phyloP scores from a whole-genome alignment of 768 basidiomycete species.

The Termitomyces sp. region DNA sequence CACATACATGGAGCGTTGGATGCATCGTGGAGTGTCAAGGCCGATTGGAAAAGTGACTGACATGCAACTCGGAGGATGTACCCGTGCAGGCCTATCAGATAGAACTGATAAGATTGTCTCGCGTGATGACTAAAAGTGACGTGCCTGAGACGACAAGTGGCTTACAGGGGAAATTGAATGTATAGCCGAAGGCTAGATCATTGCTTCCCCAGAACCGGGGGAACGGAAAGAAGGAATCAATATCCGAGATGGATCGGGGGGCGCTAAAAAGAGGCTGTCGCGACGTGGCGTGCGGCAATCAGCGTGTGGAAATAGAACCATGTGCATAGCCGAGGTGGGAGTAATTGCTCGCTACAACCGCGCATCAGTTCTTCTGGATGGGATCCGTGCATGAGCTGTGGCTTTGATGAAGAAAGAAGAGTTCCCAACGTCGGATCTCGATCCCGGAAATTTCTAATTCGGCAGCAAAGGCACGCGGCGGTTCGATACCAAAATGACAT shows the following conservation, averaged over 20 bases:
- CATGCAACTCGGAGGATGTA: neutral
- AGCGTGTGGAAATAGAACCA: slow-evolving; percentile 17
- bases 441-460: slow-evolving; percentile 33
- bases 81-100: neutral
- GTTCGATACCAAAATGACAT: slow-evolving; percentile 15
- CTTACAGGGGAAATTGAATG: slow-evolving; percentile 14
- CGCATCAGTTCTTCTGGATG: slow-evolving; percentile 7
- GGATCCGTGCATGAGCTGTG: slow-evolving; percentile 17
- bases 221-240: neutral
- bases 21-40: neutral
- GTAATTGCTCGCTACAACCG: slow-evolving; percentile 2
- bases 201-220: slow-evolving; percentile 26
- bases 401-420: neutral
- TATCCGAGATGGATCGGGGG: slow-evolving; percentile 31
- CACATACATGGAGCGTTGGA: neutral
- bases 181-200: slow-evolving; percentile 19
- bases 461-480: slow-evolving; percentile 55
- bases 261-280: slow-evolving; percentile 10
- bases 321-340: neutral
- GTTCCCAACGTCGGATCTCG: slow-evolving; percentile 9
- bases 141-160: slow-evolving; percentile 14
- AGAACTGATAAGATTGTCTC: neutral
- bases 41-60: too few species aligned
- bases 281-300: slow-evolving; percentile 24
- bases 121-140: slow-evolving; percentile 13